phyloP scores from a whole-genome alignment of 257 asterid species.

The Petunia secreta region DNA sequence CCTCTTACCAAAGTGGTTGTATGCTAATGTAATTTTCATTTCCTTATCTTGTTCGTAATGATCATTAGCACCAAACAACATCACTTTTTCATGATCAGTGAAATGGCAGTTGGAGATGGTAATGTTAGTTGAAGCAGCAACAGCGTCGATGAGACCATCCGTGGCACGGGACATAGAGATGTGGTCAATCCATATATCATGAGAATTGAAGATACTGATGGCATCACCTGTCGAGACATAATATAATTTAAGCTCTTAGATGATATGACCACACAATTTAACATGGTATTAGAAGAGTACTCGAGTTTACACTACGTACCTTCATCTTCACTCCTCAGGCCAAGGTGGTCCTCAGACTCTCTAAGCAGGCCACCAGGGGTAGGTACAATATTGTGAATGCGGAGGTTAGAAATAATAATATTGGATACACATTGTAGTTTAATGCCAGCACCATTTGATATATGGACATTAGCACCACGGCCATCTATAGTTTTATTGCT shows the following conservation, averaged over 20 bases:
- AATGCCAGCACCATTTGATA: constrained; percentile 41
- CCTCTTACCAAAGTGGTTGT: constrained; percentile 46
- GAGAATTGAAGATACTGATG: constrained; percentile 29
- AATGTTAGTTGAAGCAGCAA: constrained; percentile 38
- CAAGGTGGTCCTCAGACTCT: constrained; percentile 36
- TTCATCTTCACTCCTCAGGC: constrained; percentile 31
- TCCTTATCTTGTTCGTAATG: constrained; percentile 26
- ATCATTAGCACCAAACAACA: constrained; percentile 41
- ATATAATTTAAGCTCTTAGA: neutral
- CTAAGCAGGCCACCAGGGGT: constrained; percentile 38
- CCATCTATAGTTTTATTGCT: constrained; percentile 48
- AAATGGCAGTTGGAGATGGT: constrained; percentile 45
- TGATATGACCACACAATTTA: neutral
- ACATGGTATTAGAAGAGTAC: neutral
- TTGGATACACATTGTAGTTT: constrained; percentile 30
- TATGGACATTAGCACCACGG: constrained; percentile 38
- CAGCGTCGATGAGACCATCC: constrained; percentile 46
- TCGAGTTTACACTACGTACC: neutral
- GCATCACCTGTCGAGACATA: constrained; percentile 34
- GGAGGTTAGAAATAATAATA: constrained; percentile 33
- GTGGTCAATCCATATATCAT: constrained; percentile 43
- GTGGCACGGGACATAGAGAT: constrained; percentile 38
- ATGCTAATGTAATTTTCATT: constrained; percentile 41
- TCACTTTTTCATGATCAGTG: constrained; percentile 44
- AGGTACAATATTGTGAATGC: constrained; percentile 18